Evolutionary conservation across 306 rosid genomes (phyloP).

Genomic region (Acacia acuminata): DNA sequence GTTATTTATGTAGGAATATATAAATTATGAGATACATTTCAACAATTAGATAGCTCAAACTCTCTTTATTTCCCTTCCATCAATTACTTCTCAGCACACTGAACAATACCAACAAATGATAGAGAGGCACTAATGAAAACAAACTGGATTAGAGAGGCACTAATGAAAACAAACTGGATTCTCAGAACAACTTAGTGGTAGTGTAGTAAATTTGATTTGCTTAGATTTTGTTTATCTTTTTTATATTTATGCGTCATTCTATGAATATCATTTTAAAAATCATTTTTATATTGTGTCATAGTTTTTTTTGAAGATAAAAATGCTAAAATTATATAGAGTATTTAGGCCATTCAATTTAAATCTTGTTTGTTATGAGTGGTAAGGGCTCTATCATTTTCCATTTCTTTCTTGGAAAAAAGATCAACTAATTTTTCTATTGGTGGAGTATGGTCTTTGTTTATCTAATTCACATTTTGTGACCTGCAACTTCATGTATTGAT

Average conservation of each 20-base stretch:
- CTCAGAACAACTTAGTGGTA: neutral
- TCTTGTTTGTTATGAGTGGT: no score
- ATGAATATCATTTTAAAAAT: neutral
- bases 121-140: neutral
- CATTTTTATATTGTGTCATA: neutral
- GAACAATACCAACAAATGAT: neutral
- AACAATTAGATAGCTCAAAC: neutral
- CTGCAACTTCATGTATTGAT: neutral
- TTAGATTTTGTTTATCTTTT: neutral
- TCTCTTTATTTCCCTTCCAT: neutral
- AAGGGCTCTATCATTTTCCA: no score
- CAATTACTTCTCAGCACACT: neutral
- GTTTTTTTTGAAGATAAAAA: neutral
- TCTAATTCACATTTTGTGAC: neutral
- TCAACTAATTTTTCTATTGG: no score
- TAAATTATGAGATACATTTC: no score
- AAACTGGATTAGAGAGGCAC: neutral
- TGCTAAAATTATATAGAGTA: no score
- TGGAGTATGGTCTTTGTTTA: no score
- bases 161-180: neutral
- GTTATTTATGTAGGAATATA: neutral
- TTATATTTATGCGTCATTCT: neutral
- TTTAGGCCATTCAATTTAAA: neutral
- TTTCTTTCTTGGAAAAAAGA: no score
- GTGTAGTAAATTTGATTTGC: neutral